A percentile compares a stretch with the other conserved stretches of the same genome.
phyloP scores from a whole-genome alignment of 805 yeast species.

The Candida awuae region DNA sequence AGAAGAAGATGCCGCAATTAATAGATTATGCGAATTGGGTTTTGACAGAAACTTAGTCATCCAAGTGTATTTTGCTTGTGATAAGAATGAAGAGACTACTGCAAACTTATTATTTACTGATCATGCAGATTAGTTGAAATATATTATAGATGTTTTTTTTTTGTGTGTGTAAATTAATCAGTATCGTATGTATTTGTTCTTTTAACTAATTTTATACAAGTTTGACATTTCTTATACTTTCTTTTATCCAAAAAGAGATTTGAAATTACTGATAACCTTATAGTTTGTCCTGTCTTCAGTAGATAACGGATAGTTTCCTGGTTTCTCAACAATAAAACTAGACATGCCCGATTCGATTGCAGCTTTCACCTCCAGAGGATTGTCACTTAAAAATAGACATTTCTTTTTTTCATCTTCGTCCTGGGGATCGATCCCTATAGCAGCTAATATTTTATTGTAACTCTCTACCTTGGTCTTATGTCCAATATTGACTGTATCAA shows the following conservation, averaged over 20 bases:
- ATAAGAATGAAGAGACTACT: slow-evolving; percentile 92
- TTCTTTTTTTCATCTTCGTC: slow-evolving; percentile 19
- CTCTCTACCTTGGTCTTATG: slow-evolving; percentile 51
- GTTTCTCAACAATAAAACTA: slow-evolving; percentile 54
- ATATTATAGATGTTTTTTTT: too few relatives aligned
- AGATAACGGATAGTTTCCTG: slow-evolving; percentile 58
- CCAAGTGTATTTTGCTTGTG: slow-evolving; percentile 96
- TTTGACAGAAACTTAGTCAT: slow-evolving; percentile 81
- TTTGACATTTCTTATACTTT: not conserved
- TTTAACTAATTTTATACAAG: not conserved
- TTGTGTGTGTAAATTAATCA: not conserved
- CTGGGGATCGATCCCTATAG: slow-evolving; percentile 13
- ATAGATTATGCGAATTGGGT: slow-evolving; percentile 84
- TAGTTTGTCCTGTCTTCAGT: slow-evolving; percentile 26
- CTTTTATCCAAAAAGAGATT: slow-evolving; percentile 15
- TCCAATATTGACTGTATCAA: slow-evolving; percentile 81
- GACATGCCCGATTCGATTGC: slow-evolving; percentile 59
- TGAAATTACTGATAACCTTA: slow-evolving; percentile 26
- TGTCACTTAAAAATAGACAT: slow-evolving; percentile 72
- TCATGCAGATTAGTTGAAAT: slow-evolving; percentile 28
- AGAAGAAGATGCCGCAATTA: slow-evolving; percentile 85
- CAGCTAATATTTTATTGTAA: slow-evolving; percentile 46
- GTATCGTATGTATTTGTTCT: not conserved
- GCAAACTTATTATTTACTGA: slow-evolving; percentile 82
- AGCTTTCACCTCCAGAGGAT: slow-evolving; percentile 67